Evolutionary conservation across 148 eudicot species (phyloP).

Genomic region (Rhododendron simsii): DNA sequence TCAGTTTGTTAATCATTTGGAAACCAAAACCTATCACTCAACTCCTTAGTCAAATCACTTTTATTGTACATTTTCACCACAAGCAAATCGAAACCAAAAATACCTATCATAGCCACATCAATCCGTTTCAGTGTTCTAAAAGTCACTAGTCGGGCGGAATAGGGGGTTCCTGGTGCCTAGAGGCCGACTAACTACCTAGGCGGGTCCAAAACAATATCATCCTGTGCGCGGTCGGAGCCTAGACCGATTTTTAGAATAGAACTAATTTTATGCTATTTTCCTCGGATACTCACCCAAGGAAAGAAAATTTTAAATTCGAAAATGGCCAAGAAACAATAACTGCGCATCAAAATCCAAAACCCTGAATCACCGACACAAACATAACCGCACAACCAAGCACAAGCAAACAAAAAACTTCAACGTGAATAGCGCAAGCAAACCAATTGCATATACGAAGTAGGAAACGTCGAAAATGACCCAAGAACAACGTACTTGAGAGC

Average conservation of each 20-base stretch:
- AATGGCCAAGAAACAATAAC: neutral
- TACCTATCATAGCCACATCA: neutral
- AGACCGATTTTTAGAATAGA: too few relatives aligned
- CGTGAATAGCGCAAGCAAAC: neutral
- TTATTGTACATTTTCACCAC: neutral
- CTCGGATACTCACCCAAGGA: neutral
- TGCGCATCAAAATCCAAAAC: neutral
- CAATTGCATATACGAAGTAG: neutral
- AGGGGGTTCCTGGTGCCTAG: too few relatives aligned
- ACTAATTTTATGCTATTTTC: neutral
- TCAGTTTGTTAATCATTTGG: neutral
- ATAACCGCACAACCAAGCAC: neutral
- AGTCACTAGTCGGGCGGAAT: too few relatives aligned
- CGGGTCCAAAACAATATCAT: too few relatives aligned
- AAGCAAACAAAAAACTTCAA: neutral
- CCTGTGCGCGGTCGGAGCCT: too few relatives aligned
- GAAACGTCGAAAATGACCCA: neutral
- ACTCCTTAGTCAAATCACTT: neutral
- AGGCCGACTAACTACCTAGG: too few relatives aligned
- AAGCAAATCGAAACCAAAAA: neutral
- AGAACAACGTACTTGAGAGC: conserved; percentile 65
- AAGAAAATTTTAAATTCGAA: neutral
- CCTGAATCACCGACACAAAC: neutral
- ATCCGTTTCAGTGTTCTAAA: neutral
- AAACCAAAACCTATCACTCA: neutral